Conservation (phyloP, 805 yeast genomes). For the Metschnikowia lunata region DNA sequence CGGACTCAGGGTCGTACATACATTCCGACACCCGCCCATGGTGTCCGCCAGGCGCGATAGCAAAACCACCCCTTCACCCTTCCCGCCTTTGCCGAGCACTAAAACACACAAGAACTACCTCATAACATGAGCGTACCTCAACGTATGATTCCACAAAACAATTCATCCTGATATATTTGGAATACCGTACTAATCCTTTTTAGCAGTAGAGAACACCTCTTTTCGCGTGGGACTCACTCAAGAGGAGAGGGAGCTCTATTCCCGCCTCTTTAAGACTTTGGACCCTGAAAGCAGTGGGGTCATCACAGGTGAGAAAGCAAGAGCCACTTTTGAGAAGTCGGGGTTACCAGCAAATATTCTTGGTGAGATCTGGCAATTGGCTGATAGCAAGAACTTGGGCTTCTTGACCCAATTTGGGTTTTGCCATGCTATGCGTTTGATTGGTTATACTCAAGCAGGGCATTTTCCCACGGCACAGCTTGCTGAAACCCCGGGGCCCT, state of each 20-base stretch:
- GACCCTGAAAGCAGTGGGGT: slow-evolving; percentile 78
- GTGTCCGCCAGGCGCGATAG: slow-evolving; percentile 2
- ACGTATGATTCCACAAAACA: neutral
- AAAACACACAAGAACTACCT: too few relatives aligned
- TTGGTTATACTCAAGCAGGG: slow-evolving; percentile 83
- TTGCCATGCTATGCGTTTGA: slow-evolving; percentile 79
- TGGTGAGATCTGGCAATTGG: slow-evolving; percentile 91
- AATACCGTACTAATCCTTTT: neutral
- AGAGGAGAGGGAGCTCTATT: slow-evolving; percentile 72
- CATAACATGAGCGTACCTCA: slow-evolving; percentile 1
- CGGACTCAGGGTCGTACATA: too few relatives aligned
- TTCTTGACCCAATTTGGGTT: slow-evolving; percentile 77
- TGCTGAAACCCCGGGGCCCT: slow-evolving; percentile 56
- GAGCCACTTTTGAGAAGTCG: slow-evolving; percentile 77
- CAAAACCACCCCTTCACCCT: neutral
- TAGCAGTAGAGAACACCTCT: slow-evolving; percentile 18
- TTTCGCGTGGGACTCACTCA: slow-evolving; percentile 51
- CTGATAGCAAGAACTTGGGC: slow-evolving; percentile 88
- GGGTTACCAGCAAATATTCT: slow-evolving; percentile 73
- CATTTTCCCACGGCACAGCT: slow-evolving; percentile 48
- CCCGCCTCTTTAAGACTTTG: slow-evolving; percentile 70
- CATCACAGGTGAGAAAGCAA: slow-evolving; percentile 83
- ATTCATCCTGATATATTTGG: neutral
- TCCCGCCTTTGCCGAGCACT: neutral
- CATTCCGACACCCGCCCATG: slow-evolving; percentile 3